These are phyloP conservation scores for Saccharomycopsis synnaedendra DNA, from an alignment of 805 yeast species.

Conservation along the genomic window DNA sequence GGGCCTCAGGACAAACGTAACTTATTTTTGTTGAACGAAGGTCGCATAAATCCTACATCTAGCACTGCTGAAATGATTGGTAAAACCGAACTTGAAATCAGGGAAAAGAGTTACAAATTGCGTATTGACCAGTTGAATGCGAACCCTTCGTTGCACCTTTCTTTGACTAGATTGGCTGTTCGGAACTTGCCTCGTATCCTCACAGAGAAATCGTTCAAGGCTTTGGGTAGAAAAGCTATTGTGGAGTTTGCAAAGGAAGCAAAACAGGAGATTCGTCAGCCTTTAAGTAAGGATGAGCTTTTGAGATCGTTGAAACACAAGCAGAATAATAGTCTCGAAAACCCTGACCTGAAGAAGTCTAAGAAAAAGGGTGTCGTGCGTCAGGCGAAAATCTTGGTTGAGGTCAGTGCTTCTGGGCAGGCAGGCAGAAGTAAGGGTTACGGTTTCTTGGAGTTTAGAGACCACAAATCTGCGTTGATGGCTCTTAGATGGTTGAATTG, in stretches of 20 bases:
- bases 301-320: constrained; percentile 67
- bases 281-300: constrained; percentile 81
- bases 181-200: constrained; percentile 89
- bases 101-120: constrained; percentile 78
- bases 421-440: constrained; percentile 92
- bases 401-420: constrained; percentile 80
- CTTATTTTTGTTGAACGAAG: constrained; percentile 82
- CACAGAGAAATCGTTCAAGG: constrained; percentile 81
- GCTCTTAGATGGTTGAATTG: constrained; percentile 96
- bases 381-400: constrained; percentile 89
- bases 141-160: constrained; percentile 83
- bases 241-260: constrained; percentile 92
- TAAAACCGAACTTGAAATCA: constrained; percentile 66
- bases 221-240: constrained; percentile 87
- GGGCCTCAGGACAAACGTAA: constrained; percentile 77
- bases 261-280: constrained; percentile 60
- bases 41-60: constrained; percentile 74
- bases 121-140: constrained; percentile 85
- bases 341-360: constrained; percentile 42
- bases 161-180: constrained; percentile 90
- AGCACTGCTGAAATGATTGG: constrained; percentile 62
- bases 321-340: constrained; percentile 26
- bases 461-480: constrained; percentile 89
- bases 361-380: constrained; percentile 84
- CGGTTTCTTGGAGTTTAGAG: constrained; percentile 88